These are phyloP conservation scores for Diaporthe vaccinii DNA, from an alignment of 2,329 filamentous ascomycete genomes.

Conservation along the genomic window DNA sequence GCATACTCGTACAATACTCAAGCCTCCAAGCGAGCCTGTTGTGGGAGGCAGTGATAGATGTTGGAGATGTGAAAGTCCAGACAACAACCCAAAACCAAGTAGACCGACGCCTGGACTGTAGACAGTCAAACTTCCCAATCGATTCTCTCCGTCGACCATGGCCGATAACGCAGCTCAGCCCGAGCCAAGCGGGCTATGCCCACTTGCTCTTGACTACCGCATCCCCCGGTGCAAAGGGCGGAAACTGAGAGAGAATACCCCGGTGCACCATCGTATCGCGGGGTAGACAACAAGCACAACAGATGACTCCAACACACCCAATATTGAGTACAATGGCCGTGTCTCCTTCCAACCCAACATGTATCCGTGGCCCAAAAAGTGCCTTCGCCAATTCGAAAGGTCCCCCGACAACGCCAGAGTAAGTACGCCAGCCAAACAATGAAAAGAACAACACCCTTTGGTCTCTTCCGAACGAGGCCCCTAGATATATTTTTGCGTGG, in stretches of 20 bases:
- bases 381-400: not conserved
- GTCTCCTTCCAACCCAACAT: constrained; percentile 2
- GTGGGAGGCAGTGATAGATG: constrained; percentile 22
- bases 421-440: constrained; percentile 11
- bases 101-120: not conserved
- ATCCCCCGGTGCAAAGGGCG: not conserved
- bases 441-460: not conserved
- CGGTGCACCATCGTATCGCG: not conserved
- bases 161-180: not conserved
- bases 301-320: not conserved
- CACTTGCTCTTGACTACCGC: not conserved
- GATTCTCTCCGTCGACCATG: not conserved
- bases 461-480: constrained; percentile 5
- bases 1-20: constrained; percentile 21
- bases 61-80: constrained; percentile 5
- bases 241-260: not conserved
- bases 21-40: constrained; percentile 16
- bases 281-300: not conserved
- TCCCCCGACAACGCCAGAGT: constrained; percentile 12
- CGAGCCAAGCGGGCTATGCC: not conserved
- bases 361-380: not conserved
- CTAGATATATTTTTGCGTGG: constrained; percentile 11
- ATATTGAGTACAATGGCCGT: not conserved
- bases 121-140: not conserved
- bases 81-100: not conserved